These are phyloP conservation scores for Lactarius pseudohatsudake DNA, from an alignment of 768 basidiomycete genomes.

Conservation along the genomic window DNA sequence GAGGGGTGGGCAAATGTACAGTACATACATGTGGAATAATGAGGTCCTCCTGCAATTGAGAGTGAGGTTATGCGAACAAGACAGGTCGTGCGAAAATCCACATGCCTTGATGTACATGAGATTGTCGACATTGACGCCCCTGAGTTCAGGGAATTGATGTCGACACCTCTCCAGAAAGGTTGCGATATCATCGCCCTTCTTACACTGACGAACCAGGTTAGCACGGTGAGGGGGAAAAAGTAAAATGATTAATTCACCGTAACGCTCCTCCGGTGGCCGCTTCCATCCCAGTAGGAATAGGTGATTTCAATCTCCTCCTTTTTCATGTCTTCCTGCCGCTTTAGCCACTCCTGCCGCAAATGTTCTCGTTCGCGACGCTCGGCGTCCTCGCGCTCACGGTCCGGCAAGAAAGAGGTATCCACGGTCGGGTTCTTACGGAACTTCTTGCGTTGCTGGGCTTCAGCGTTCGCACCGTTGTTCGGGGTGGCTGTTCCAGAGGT, in stretches of 20 bases:
- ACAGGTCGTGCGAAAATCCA: conserved; percentile 8
- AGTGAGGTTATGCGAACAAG: conserved; percentile 16
- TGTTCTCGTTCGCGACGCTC: conserved; percentile 89
- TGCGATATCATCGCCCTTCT: conserved; percentile 91
- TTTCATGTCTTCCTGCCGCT: conserved; percentile 65
- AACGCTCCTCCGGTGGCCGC: conserved; percentile 92
- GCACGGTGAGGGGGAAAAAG: conserved; percentile 9
- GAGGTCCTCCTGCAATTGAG: conserved; percentile 77
- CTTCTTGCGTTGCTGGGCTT: conserved; percentile 69
- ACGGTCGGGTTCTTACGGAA: conserved; percentile 95
- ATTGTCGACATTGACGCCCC: conserved; percentile 90
- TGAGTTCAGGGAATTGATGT: conserved; percentile 87
- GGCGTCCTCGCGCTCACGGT: conserved; percentile 93
- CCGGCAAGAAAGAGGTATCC: conserved; percentile 97
- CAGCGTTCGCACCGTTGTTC: conserved; percentile 38
- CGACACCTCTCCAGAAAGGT: conserved; percentile 91
- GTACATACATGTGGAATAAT: conserved; percentile 89
- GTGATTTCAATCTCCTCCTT: conserved; percentile 82
- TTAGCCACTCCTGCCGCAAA: conserved; percentile 86
- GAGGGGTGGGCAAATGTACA: not conserved
- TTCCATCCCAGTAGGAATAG: conserved; percentile 99
- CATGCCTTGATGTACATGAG: conserved; percentile 96
- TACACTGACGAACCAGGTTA: conserved; percentile 63
- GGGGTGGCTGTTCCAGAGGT: conserved; percentile 37
- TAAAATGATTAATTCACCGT: conserved; percentile 51